Conservation (phyloP, 2,329 filamentous ascomycete genomes). For the Fusarium tupiense region DNA sequence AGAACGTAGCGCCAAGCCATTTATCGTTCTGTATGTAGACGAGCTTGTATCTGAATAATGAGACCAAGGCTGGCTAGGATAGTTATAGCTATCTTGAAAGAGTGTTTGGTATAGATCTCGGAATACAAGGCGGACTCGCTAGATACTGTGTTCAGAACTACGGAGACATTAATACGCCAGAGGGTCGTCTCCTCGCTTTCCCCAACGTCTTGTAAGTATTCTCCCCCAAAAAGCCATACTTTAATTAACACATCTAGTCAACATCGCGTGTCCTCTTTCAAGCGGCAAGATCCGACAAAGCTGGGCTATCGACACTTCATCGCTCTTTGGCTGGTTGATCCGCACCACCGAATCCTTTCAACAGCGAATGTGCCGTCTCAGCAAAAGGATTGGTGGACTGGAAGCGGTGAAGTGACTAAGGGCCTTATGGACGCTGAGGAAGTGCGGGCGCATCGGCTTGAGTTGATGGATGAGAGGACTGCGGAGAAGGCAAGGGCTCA, state of each 20-base stretch:
- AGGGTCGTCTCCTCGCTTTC: not conserved
- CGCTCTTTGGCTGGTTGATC: not conserved
- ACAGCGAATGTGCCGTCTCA: not conserved
- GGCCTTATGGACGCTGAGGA: not conserved
- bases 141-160: not conserved
- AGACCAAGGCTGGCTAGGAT: not conserved
- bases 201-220: not conserved
- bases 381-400: not conserved
- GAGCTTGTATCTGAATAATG: not conserved
- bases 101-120: not conserved
- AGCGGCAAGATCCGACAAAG: not conserved
- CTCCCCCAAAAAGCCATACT: rapidly evolving
- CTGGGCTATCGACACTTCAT: not conserved
- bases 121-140: not conserved
- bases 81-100: not conserved
- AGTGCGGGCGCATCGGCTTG: not conserved
- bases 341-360: not conserved
- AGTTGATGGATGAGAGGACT: slow-evolving; percentile 1
- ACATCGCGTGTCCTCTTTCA: not conserved
- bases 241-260: not conserved
- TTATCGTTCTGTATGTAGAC: not conserved
- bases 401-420: not conserved
- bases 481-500: not conserved
- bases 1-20: not conserved
- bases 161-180: not conserved